These are phyloP conservation scores for Aschersonia sp. DNA, from an alignment of 2,329 filamentous ascomycete species.

Conservation along the genomic window DNA sequence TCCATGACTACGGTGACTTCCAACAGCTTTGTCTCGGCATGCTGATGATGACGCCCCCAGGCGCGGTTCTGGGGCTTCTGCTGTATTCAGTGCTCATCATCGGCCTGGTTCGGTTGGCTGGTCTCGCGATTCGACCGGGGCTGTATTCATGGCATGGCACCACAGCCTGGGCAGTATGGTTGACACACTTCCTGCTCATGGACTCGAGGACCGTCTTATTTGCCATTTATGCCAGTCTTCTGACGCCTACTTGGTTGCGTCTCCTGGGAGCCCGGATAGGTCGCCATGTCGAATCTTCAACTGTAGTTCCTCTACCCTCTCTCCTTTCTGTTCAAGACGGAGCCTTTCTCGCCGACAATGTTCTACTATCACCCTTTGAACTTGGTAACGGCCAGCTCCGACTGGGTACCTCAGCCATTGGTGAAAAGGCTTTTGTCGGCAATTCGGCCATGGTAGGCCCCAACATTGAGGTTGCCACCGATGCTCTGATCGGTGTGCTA, in stretches of 20 bases:
- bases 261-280: constrained; percentile 8
- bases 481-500: constrained; percentile 8
- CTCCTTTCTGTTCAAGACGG: constrained; percentile 7
- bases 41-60: constrained; percentile 4
- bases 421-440: constrained; percentile 7
- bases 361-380: constrained; percentile 7
- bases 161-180: constrained; percentile 8
- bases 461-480: constrained; percentile 5
- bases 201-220: constrained; percentile 5
- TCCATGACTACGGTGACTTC: constrained; percentile 6
- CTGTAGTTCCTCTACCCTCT: constrained; percentile 7
- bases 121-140: constrained; percentile 5
- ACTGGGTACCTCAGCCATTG: constrained; percentile 5
- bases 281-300: constrained; percentile 7
- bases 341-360: constrained; percentile 10
- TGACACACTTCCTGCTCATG: constrained; percentile 7
- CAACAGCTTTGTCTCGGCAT: constrained; percentile 1
- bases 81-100: constrained; percentile 1
- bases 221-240: constrained; percentile 9
- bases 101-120: constrained; percentile 4
- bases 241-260: constrained; percentile 8
- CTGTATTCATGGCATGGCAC: constrained; percentile 8
- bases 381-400: constrained; percentile 5
- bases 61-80: constrained; percentile 4
- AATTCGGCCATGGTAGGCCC: constrained; percentile 9